Base-by-base conservation (phyloP, 1,284 basidiomycete species). In the Melampsora americana region DNA sequence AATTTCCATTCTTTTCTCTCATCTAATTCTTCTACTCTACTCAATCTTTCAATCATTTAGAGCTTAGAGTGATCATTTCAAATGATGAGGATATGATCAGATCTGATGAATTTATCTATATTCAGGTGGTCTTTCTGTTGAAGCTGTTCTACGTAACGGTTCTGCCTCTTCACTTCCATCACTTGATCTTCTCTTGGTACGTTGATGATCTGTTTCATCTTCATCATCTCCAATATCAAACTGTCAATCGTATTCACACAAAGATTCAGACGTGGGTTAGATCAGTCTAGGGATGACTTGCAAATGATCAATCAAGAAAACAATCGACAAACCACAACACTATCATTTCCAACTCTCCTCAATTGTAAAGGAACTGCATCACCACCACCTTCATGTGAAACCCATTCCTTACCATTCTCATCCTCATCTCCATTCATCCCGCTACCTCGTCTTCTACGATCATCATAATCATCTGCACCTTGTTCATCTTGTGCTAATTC, bases 401-500 rank as follows among this genome's bases (percentile, higher is more conserved):
- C 61, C 75, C 78, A 65, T 32, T 72, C 77, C 60, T 66, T 53
- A 30, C 42, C 69, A 62, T 66, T 84, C 85, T 18, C 85, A 84
- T 71, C 86, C 85, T 70, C 85, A 84, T 78, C 84, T 82, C 78
- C 85, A 82, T 78, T 85, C 82, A 69, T 78, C 61, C 78, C 80
- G 20, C 77, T 78, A n/a, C n/a, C n/a, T n/a, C n/a, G n/a, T 66
- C 79, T 78, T 14, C 53, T n/a, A 66, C 78, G 79, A 64, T 46
- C 74, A 20, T 79, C 79, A 46, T 77, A 77, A 50, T 75, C 78
- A 67, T 80, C 80, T 18, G 79, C 80, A 39, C 78, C 79, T 69
- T 90, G 88, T 83, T 96, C 92, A 84, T 96, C 90, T 85, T 93
- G 89, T 39, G 90, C 90, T 77, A 90, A 84, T 84, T 92, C 92